A percentile compares a stretch with the other conserved stretches of the same genome.
Evolutionary conservation across 176 grass and related monocot genomes (phyloP).

Genomic region (Avena sativa): DNA sequence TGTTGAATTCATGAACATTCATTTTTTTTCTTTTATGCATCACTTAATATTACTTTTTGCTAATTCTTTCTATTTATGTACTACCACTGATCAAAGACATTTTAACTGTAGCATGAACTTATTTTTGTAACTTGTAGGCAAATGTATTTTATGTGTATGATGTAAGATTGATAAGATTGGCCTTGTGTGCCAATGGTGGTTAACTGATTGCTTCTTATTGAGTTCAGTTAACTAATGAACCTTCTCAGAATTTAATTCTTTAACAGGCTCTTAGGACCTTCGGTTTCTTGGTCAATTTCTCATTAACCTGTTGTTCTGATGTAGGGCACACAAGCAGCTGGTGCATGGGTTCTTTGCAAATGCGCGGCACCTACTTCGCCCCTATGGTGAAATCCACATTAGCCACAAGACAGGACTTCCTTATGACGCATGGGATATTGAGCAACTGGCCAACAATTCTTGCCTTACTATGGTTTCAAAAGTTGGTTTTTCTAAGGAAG

Average conservation of each 20-base stretch:
- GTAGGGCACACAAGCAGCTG: slow-evolving; percentile 51
- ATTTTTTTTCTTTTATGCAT: background rate
- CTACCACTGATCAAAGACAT: background rate
- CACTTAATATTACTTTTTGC: background rate
- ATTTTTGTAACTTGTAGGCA: background rate
- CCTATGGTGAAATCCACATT: slow-evolving; percentile 64
- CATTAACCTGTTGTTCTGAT: slow-evolving; percentile 26
- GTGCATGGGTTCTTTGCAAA: slow-evolving; percentile 46
- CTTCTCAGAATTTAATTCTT: background rate
- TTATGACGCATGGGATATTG: slow-evolving; percentile 53
- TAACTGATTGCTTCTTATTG: background rate
- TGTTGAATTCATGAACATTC: background rate
- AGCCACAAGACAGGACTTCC: slow-evolving; percentile 54
- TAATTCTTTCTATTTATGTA: slow-evolving; percentile 23
- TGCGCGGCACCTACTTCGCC: slow-evolving; percentile 45
- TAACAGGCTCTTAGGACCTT: background rate
- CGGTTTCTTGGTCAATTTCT: background rate
- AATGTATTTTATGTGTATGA: background rate
- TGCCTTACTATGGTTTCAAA: slow-evolving; percentile 41
- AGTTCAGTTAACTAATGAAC: background rate
- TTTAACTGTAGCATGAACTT: background rate
- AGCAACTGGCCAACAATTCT: slow-evolving; percentile 33
- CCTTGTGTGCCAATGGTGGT: background rate
- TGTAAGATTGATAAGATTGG: slow-evolving; percentile 24
- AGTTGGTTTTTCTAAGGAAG: slow-evolving; percentile 42